Conservation (phyloP, 2,329 filamentous ascomycete species). For the Metarhizium anisopliae region DNA sequence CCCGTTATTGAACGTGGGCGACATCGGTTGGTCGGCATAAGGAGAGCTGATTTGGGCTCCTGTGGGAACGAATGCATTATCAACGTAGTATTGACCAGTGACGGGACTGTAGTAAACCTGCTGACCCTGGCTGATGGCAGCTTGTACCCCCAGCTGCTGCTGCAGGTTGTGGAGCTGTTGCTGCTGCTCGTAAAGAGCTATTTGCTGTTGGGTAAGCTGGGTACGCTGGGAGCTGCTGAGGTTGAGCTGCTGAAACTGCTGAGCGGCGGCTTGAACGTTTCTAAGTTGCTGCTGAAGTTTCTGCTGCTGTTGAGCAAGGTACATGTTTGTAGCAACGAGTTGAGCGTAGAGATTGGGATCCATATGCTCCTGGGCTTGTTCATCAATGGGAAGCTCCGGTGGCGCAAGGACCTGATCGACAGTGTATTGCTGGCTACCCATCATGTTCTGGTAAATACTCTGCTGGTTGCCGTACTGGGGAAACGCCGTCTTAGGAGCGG, state of each 20-base stretch:
- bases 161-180: conserved; percentile 31
- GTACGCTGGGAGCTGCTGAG: conserved; percentile 37
- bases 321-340: conserved; percentile 82
- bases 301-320: conserved; percentile 90
- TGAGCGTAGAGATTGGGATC: conserved; percentile 84
- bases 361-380: conserved; percentile 62
- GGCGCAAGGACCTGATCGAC: conserved; percentile 86
- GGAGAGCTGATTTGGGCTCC: conserved; percentile 29
- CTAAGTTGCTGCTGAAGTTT: conserved; percentile 88
- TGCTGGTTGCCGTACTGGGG: conserved; percentile 35
- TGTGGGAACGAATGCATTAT: conserved; percentile 46
- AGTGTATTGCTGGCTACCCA: conserved; percentile 48
- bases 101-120: conserved; percentile 80
- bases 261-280: conserved; percentile 71
- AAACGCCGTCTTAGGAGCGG: conserved; percentile 46
- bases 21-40: conserved; percentile 35
- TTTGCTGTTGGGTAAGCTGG: conserved; percentile 37
- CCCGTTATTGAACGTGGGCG: conserved; percentile 18
- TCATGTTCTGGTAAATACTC: conserved; percentile 19
- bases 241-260: conserved; percentile 72
- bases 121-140: conserved; percentile 48
- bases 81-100: conserved; percentile 78
- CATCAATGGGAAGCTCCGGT: conserved; percentile 67
- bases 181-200: conserved; percentile 37
- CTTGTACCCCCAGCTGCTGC: conserved; percentile 29